These are phyloP conservation scores for Vanderwaltozyma verrucispora DNA, from an alignment of 805 yeast genomes.

Conservation along the genomic window DNA sequence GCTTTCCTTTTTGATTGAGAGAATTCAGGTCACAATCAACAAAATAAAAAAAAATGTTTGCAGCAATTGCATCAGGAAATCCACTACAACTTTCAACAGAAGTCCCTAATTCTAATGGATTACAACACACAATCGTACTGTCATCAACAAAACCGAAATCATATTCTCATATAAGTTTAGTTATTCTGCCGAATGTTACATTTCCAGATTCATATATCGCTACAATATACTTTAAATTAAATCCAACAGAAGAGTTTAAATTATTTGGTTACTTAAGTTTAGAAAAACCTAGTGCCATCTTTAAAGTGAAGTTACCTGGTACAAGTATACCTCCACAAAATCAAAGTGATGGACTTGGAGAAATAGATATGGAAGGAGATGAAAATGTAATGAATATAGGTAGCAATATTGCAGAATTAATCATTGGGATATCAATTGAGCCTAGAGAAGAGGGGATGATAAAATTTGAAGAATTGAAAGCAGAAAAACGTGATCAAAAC, in stretches of 20 bases:
- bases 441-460: slow-evolving; percentile 56
- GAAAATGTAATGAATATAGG: slow-evolving; percentile 30
- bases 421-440: slow-evolving; percentile 87
- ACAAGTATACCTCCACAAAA: slow-evolving; percentile 2
- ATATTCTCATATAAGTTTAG: slow-evolving; percentile 67
- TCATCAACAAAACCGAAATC: slow-evolving; percentile 28
- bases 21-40: too few species aligned
- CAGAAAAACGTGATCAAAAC: slow-evolving; percentile 14
- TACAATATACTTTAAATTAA: slow-evolving; percentile 78
- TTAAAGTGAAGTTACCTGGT: slow-evolving; percentile 47
- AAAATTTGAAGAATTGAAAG: slow-evolving; percentile 38
- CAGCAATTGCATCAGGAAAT: slow-evolving; percentile 32
- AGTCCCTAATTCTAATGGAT: slow-evolving; percentile 29
- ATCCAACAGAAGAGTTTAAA: slow-evolving; percentile 45
- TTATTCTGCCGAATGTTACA: slow-evolving; percentile 72
- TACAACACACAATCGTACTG: slow-evolving; percentile 28
- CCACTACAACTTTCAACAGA: slow-evolving; percentile 29
- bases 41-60: slow-evolving; percentile 20
- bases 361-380: slow-evolving; percentile 47
- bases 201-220: slow-evolving; percentile 69
- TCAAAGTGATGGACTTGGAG: slow-evolving; percentile 38
- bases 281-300: slow-evolving; percentile 83
- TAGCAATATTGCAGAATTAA: slow-evolving; percentile 29
- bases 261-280: slow-evolving; percentile 54
- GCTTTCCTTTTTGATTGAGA: too few species aligned